These are phyloP conservation scores for Pleurotus djamor DNA, from an alignment of 768 basidiomycete species.

Conservation along the genomic window DNA sequence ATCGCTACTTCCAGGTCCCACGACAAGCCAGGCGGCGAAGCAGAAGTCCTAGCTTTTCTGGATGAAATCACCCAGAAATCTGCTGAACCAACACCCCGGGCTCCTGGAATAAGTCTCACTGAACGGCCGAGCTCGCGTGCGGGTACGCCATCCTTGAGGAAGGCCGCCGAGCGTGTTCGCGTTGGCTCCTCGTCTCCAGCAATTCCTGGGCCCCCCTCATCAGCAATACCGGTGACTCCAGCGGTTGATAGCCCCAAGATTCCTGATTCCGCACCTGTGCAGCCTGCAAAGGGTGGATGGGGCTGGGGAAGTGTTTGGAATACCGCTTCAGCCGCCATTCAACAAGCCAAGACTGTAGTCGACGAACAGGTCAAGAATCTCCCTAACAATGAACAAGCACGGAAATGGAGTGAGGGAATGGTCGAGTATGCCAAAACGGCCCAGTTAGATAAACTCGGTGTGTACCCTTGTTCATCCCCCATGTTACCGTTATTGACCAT, in stretches of 20 bases:
- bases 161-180: constrained; percentile 57
- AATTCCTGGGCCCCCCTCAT: not conserved
- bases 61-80: constrained; percentile 95
- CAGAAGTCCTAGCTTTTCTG: constrained; percentile 86
- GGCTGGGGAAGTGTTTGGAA: constrained; percentile 93
- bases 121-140: constrained; percentile 62
- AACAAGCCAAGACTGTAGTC: constrained; percentile 84
- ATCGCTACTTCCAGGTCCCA: constrained; percentile 19
- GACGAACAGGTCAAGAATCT: constrained; percentile 93
- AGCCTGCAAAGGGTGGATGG: constrained; percentile 43
- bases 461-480: constrained; percentile 17
- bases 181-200: constrained; percentile 33
- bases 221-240: constrained; percentile 16
- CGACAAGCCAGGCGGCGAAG: constrained; percentile 44
- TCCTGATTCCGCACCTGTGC: constrained; percentile 16
- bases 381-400: constrained; percentile 82
- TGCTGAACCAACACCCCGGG: constrained; percentile 63
- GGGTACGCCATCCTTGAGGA: constrained; percentile 68
- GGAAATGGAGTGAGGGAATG: constrained; percentile 85
- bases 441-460: constrained; percentile 89
- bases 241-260: constrained; percentile 19
- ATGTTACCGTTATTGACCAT: not conserved
- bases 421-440: constrained; percentile 86
- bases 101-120: constrained; percentile 43
- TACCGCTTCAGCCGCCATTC: constrained; percentile 80